These are phyloP conservation scores for Galerina sulciceps DNA, from an alignment of 768 basidiomycete species.

Conservation along the genomic window DNA sequence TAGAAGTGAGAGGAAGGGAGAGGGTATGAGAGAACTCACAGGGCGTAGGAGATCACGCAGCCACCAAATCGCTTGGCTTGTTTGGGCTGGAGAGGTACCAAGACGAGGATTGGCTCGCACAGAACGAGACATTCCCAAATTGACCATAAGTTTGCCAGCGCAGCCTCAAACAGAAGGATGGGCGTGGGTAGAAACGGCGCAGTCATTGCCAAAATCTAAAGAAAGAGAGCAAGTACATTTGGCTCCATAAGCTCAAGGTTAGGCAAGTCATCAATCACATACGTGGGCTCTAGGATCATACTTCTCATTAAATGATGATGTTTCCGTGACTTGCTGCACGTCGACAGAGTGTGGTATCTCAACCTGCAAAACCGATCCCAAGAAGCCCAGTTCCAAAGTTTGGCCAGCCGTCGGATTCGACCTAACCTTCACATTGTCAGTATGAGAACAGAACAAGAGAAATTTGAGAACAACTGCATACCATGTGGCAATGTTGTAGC, in stretches of 20 bases:
- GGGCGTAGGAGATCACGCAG: constrained; percentile 86
- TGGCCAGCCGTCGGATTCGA: constrained; percentile 71
- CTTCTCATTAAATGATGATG: constrained; percentile 50
- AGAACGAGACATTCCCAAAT: constrained; percentile 94
- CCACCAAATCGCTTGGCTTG: constrained; percentile 93
- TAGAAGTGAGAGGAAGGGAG: no score
- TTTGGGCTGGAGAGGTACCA: constrained; percentile 76
- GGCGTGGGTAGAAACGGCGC: constrained; percentile 63
- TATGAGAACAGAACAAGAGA: constrained; percentile 1
- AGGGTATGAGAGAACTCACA: constrained; percentile 40
- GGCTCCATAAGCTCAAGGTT: neutral
- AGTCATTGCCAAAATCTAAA: constrained; percentile 70
- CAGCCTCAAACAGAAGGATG: constrained; percentile 64
- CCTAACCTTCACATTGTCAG: constrained; percentile 64
- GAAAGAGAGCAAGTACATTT: neutral
- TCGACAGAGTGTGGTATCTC: constrained; percentile 72
- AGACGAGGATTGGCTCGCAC: constrained; percentile 88
- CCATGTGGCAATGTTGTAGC: constrained; percentile 86
- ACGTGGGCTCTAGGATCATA: constrained; percentile 61
- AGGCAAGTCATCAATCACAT: constrained; percentile 14
- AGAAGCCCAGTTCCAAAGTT: constrained; percentile 79
- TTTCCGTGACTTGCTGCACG: constrained; percentile 72
- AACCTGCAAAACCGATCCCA: constrained; percentile 75
- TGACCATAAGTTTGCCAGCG: constrained; percentile 73
- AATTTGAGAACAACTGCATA: constrained; percentile 38